A percentile compares a stretch with the other conserved stretches of the same genome.
Evolutionary conservation across 208 protist genomes (phyloP).

Genomic region (Herpetomonas tarakana): DNA sequence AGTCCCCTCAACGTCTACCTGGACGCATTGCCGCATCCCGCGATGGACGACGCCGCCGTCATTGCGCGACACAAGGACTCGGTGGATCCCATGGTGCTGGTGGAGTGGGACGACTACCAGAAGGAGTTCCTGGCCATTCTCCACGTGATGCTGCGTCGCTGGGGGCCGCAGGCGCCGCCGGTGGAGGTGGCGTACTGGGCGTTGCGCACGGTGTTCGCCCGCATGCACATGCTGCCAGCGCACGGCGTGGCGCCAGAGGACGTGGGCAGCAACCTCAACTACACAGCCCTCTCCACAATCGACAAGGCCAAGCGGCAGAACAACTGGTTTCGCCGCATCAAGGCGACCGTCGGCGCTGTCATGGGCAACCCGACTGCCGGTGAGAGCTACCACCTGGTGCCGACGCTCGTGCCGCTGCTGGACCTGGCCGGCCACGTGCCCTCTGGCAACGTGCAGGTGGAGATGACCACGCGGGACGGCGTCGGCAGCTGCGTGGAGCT

Average conservation of each 20-base stretch:
- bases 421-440: constrained; percentile 66
- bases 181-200: constrained; percentile 80
- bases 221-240: constrained; percentile 72
- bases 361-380: constrained; percentile 31
- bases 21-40: constrained; percentile 63
- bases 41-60: constrained; percentile 55
- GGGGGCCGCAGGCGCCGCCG: constrained; percentile 43
- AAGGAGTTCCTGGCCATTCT: constrained; percentile 59
- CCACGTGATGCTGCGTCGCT: constrained; percentile 39
- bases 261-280: constrained; percentile 50
- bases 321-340: constrained; percentile 32
- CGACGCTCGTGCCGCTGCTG: constrained; percentile 68
- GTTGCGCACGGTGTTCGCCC: constrained; percentile 60
- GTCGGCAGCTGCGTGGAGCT: constrained; percentile 67
- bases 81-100: constrained; percentile 54
- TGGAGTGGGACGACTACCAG: constrained; percentile 87
- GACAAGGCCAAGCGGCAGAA: constrained; percentile 47
- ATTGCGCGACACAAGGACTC: constrained; percentile 68
- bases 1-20: constrained; percentile 55
- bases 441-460: constrained; percentile 69
- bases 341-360: constrained; percentile 22
- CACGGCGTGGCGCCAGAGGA: constrained; percentile 47
- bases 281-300: constrained; percentile 54
- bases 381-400: constrained; percentile 62
- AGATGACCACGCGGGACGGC: constrained; percentile 39